Evolutionary conservation across 2,329 filamentous ascomycete species (phyloP), one percentile per base, ranked within the genome.

Genomic region (Coniochaeta sp.): DNA sequence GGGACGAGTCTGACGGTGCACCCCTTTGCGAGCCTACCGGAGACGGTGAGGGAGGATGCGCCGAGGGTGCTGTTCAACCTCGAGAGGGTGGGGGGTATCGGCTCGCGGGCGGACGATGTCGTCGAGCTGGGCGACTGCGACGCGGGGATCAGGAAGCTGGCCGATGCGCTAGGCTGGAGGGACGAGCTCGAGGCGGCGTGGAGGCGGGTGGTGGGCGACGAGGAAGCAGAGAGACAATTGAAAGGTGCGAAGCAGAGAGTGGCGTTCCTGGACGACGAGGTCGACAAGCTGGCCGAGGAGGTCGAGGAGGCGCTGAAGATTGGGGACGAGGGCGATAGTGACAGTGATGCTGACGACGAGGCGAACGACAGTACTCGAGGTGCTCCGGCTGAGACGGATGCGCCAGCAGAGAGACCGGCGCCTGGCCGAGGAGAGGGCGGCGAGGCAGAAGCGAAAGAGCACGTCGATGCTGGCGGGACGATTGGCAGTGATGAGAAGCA

Each of bases 11-110:
- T 97, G 53, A 82, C 77, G 0, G 92, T 97, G 2, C 88, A 91
- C 56, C 94, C 94, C 0, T 99, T 99, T 66, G 90, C 92, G 1
- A 83, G 83, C 46, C 72, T 97, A 48, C 91, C 92, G 0, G 71
- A 78, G 13, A 71, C 86, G 58, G 84, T 83, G 20, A 62, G 66
- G 3, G 75, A 83, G 1, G 75, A 73, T 1, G 80, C 79, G 3
- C 94, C 92, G 1, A 80, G 94, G 9, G 71, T 99, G 2, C 75
- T 99, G 18, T 88, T 99, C 67, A 99, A 99, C 66, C 78, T 86
- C 69, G 89, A 96, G 66, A 73, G 73, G 31, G 94, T 96, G 0
- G 92, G 94, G 0, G 81, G 81, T 20, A 65, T 99, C 31, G 94
- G 94, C 1, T 78, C 77, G 7, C 74, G 89, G 24, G 65, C 85